Percentiles rank a stretch among this genome's conserved stretches.
Conservation (phyloP, 2,329 filamentous ascomycete species). For the Botryotinia calthae region DNA sequence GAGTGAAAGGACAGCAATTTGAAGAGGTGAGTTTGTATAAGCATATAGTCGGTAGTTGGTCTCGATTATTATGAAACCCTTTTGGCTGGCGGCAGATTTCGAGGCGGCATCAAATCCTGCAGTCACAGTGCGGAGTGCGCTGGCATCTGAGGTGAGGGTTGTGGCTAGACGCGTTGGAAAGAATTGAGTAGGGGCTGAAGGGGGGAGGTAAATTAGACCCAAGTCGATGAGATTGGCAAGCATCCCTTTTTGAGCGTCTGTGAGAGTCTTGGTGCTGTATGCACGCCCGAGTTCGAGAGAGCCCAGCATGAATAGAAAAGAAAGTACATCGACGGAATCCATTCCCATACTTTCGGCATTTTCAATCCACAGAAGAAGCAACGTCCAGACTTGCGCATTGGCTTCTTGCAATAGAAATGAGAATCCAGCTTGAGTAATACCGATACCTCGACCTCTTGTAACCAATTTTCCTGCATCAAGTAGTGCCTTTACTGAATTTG, state of each 20-base stretch:
- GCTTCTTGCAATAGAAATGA: slow-evolving; percentile 92
- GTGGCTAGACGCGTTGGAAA: slow-evolving; percentile 94
- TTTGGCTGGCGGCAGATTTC: slow-evolving; percentile 46
- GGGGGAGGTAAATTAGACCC: slow-evolving; percentile 79
- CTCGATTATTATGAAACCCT: slow-evolving; percentile 91
- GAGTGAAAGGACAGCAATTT: slow-evolving; percentile 89
- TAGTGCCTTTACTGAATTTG: slow-evolving; percentile 78
- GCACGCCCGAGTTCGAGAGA: slow-evolving; percentile 87
- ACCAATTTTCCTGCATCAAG: slow-evolving; percentile 80
- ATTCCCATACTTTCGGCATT: slow-evolving; percentile 67
- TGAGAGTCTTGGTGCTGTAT: slow-evolving; percentile 83
- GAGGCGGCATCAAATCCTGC: slow-evolving; percentile 68
- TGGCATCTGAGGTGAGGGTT: slow-evolving; percentile 75
- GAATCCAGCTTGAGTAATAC: slow-evolving; percentile 90
- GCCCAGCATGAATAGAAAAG: slow-evolving; percentile 93
- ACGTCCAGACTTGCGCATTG: slow-evolving; percentile 95
- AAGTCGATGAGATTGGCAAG: slow-evolving; percentile 89
- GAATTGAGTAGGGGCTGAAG: slow-evolving; percentile 58
- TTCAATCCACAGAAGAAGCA: slow-evolving; percentile 90
- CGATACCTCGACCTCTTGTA: slow-evolving; percentile 56
- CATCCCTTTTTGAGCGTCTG: slow-evolving; percentile 79
- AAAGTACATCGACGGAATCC: slow-evolving; percentile 90
- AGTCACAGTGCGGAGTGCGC: slow-evolving; percentile 67
- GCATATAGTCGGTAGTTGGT: slow-evolving; percentile 98
- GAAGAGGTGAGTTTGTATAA: slow-evolving; percentile 89